phyloP scores from a whole-genome alignment of 495 filamentous ascomycete species.

The Podospora conica region DNA sequence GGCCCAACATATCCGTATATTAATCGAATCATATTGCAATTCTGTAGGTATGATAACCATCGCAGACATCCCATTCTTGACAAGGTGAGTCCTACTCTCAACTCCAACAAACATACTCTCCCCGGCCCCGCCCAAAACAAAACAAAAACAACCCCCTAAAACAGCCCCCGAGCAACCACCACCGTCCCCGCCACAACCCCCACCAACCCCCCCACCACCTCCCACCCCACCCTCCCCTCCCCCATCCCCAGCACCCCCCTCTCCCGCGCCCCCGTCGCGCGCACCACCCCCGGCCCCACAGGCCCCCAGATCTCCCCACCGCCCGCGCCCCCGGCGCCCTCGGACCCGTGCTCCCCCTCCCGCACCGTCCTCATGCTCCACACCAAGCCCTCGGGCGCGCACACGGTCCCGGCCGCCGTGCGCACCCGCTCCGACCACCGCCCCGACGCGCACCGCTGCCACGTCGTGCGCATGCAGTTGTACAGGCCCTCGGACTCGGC shows the following conservation, averaged over 20 bases:
- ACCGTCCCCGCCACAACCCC: neutral
- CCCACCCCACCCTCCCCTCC: neutral
- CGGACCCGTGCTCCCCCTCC: no score
- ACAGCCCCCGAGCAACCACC: neutral
- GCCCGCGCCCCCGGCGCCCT: no score
- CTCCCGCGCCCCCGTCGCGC: neutral
- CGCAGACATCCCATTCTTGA: neutral
- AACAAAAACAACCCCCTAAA: neutral
- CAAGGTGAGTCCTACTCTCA: neutral
- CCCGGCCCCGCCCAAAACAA: no score
- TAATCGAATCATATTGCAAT: neutral
- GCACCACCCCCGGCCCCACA: neutral
- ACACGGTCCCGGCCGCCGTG: neutral
- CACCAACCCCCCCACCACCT: neutral
- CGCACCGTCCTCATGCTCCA: neutral
- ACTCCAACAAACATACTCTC: no score
- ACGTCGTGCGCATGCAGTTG: conserved; percentile 34
- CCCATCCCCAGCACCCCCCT: neutral
- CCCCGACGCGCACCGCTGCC: conserved; percentile 35
- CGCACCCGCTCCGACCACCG: conserved; percentile 16
- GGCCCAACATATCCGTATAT: neutral
- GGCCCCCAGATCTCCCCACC: neutral
- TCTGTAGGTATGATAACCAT: neutral
- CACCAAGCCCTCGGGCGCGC: neutral
- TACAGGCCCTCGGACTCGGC: conserved; percentile 31